Conservation (phyloP, 2,329 filamentous ascomycete species). For the Microdochium trichocladiopsis region DNA sequence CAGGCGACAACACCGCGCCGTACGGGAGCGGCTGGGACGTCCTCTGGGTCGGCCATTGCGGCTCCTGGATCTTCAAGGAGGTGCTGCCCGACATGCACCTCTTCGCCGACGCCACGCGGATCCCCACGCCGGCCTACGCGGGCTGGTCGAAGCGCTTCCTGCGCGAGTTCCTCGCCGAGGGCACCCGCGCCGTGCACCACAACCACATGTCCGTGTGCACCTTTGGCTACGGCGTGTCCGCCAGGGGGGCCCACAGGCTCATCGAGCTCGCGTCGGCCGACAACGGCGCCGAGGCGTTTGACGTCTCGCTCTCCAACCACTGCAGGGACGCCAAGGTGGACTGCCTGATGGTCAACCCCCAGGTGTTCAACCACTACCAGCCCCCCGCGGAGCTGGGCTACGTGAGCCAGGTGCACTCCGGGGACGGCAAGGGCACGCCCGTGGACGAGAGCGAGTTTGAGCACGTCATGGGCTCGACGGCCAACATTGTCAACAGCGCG, state of each 20-base stretch:
- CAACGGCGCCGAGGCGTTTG: neutral
- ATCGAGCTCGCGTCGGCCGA: slow-evolving; percentile 17
- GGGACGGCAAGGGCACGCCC: neutral
- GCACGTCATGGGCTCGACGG: neutral
- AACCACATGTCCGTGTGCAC: slow-evolving; percentile 17
- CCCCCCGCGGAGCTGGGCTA: slow-evolving; percentile 10
- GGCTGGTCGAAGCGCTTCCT: slow-evolving; percentile 12
- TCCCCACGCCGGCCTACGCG: slow-evolving; percentile 11
- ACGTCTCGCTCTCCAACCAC: neutral
- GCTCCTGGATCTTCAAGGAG: slow-evolving; percentile 8
- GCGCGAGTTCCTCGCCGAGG: slow-evolving; percentile 5
- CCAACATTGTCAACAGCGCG: neutral
- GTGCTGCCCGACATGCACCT: slow-evolving; percentile 6
- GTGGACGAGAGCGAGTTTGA: neutral
- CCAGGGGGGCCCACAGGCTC: slow-evolving; percentile 21
- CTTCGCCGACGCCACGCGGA: slow-evolving; percentile 12
- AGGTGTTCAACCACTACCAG: slow-evolving; percentile 25
- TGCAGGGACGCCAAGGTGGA: slow-evolving; percentile 10
- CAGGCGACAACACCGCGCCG: slow-evolving; percentile 8
- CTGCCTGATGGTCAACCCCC: slow-evolving; percentile 27
- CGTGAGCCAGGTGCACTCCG: neutral
- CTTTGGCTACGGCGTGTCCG: slow-evolving; percentile 20
- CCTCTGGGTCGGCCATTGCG: slow-evolving; percentile 29
- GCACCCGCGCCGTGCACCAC: slow-evolving; percentile 15
- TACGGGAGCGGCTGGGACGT: slow-evolving; percentile 27